Conservation (phyloP, 345 rosid genomes). For the Pistacia atlantica region DNA sequence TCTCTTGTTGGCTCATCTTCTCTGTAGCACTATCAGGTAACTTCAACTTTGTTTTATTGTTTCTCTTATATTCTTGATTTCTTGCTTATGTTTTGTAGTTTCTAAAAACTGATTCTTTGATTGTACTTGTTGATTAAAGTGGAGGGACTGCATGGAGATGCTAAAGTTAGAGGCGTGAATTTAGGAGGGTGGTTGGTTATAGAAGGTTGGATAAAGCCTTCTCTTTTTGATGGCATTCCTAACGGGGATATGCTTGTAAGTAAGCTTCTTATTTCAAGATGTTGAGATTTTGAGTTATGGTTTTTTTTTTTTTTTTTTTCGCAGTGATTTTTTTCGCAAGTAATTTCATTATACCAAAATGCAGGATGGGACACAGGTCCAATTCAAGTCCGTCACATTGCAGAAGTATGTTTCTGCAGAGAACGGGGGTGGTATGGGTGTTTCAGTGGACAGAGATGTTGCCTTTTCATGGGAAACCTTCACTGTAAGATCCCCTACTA, state of each 20-base stretch:
- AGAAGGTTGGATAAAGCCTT: conserved; percentile 89
- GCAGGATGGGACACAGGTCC: conserved; percentile 77
- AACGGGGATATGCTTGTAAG: conserved; percentile 81
- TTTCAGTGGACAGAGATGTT: conserved; percentile 53
- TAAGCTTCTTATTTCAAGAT: conserved; percentile 14
- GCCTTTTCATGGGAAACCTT: conserved; percentile 76
- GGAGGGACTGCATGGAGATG: conserved; percentile 54
- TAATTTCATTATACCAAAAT: conserved; percentile 14
- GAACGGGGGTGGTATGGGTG: conserved; percentile 63
- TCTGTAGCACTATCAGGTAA: conserved; percentile 47
- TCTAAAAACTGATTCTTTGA: not conserved
- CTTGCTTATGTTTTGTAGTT: not conserved
- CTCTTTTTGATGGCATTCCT: conserved; percentile 67
- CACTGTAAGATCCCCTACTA: conserved; percentile 43
- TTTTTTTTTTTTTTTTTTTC: not conserved
- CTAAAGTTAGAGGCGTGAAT: conserved; percentile 75
- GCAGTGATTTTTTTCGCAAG: not conserved
- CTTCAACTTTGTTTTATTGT: not conserved
- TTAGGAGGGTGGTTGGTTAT: conserved; percentile 81
- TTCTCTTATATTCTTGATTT: conserved; percentile 3
- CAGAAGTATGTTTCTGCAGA: conserved; percentile 67
- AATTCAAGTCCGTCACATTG: conserved; percentile 54
- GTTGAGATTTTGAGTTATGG: not conserved
- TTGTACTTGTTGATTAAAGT: conserved; percentile 31
- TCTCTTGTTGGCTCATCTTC: conserved; percentile 43